Base-by-base conservation (phyloP, 2,329 filamentous ascomycete species). In the Escovopsis sp. region DNA sequence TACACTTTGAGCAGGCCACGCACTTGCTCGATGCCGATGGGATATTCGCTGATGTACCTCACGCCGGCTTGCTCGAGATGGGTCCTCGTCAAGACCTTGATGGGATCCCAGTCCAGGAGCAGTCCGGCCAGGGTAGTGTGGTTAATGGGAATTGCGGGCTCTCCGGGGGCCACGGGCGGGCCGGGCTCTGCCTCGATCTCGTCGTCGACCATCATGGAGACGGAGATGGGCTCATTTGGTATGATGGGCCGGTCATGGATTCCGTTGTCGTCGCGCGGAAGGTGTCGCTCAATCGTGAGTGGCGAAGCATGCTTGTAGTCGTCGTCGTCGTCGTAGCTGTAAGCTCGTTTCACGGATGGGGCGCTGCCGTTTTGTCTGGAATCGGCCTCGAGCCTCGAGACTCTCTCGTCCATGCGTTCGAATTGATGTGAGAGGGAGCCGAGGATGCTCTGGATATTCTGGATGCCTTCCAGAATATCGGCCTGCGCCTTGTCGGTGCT, bases 81-180 rank as follows among this genome's bases (percentile, higher is more conserved):
- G 39, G 59, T 61, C 47, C 55, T 67, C 32, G 85, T 77, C 55
- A 95, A 56, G 47, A 70, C 63, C 55, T 69, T 63, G 43, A 91
- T 85, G 0, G 78, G 72, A 0, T 73, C 73, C 78, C 82, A 87
- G 38, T 73, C 69, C 26, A 96, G 65, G 15, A 96, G 67, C 48
- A 87, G 75, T 40, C 91, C 85, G 1, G 87, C 87, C n/a, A 86
- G 77, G 0, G 88, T 95, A 0, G 85, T 93, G 55, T 96, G 89
- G 50, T 94, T 85, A 26, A 80, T 75, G 1, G 86, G 84, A 43
- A 94, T 84, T 2, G 82, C 75, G 12, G 83, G 73, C 49, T 78
- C 72, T 38, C 76, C 77, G 1, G 72, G 71, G 11, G 62, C 64
- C 6, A 74, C 70, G 10, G 68, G 62, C 7, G 69, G 68, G 7